phyloP scores from a whole-genome alignment of 345 rosid species.

The Citrus cavaleriei region DNA sequence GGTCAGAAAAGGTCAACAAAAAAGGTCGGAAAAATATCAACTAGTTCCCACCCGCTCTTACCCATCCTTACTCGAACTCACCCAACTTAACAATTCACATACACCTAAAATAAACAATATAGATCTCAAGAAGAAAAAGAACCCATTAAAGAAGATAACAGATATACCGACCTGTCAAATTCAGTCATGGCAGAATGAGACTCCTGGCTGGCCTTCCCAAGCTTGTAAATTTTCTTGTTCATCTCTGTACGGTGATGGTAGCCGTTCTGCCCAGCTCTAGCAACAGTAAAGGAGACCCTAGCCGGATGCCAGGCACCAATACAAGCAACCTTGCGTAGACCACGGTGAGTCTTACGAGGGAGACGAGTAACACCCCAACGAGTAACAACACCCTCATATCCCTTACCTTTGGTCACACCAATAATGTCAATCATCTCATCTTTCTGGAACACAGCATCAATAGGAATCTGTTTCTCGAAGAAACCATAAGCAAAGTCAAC shows the following conservation, averaged over 20 bases:
- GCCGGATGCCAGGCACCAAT: conserved; percentile 99
- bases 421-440: conserved; percentile 94
- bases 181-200: conserved; percentile 73
- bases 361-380: conserved; percentile 97
- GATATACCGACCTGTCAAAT: conserved; percentile 56
- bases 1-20: background rate
- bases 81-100: too few species aligned
- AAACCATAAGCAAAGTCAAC: conserved; percentile 76
- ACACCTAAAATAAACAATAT: background rate
- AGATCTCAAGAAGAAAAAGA: background rate
- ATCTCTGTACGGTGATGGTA: conserved; percentile 89
- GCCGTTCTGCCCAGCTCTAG: conserved; percentile 95
- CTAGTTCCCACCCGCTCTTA: too few species aligned
- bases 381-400: conserved; percentile 89
- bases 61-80: too few species aligned
- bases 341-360: conserved; percentile 92
- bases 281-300: conserved; percentile 91
- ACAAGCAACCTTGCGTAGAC: conserved; percentile 96
- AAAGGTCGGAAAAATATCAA: too few species aligned
- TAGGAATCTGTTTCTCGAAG: conserved; percentile 82
- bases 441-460: conserved; percentile 81
- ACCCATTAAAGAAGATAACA: background rate
- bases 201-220: conserved; percentile 82
- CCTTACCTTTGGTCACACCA: conserved; percentile 92
- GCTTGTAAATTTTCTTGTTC: conserved; percentile 85